phyloP scores from a whole-genome alignment of 2,329 filamentous ascomycete genomes.

The Cadophora sp. region DNA sequence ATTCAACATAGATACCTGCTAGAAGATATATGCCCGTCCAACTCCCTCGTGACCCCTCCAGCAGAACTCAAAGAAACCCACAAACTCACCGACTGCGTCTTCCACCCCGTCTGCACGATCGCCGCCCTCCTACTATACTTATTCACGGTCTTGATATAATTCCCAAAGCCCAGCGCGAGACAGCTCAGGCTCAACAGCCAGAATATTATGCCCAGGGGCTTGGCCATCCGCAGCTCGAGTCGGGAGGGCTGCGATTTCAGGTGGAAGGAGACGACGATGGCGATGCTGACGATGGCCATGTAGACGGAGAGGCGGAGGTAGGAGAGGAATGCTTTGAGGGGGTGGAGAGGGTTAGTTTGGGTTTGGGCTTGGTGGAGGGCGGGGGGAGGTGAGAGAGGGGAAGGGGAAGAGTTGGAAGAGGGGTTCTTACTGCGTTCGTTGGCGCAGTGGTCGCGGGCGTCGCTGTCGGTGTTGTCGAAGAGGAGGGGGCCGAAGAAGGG shows the following conservation, averaged over 20 bases:
- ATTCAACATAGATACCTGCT: neutral
- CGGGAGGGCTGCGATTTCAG: constrained; percentile 74
- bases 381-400: neutral
- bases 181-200: constrained; percentile 84
- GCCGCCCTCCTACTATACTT: constrained; percentile 81
- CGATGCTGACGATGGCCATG: constrained; percentile 87
- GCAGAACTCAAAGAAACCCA: constrained; percentile 1
- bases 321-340: constrained; percentile 33
- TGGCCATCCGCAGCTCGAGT: constrained; percentile 77
- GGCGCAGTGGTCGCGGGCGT: constrained; percentile 64
- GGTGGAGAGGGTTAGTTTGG: neutral
- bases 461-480: constrained; percentile 71
- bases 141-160: constrained; percentile 84
- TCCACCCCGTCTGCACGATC: constrained; percentile 92
- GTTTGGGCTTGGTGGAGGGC: neutral
- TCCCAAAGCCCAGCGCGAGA: constrained; percentile 77
- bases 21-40: neutral
- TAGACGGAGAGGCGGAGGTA: constrained; percentile 49
- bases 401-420: neutral
- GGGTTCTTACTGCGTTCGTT: constrained; percentile 50
- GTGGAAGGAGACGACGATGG: constrained; percentile 93
- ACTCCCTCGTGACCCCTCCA: neutral
- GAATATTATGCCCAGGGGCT: constrained; percentile 86
- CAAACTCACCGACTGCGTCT: constrained; percentile 75
- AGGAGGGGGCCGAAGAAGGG: constrained; percentile 59